A percentile compares a stretch with the other conserved stretches of the same genome.
Conservation (phyloP, 192 early-diverging fungal genomes). For the Ramicandelaber brevisporus region DNA sequence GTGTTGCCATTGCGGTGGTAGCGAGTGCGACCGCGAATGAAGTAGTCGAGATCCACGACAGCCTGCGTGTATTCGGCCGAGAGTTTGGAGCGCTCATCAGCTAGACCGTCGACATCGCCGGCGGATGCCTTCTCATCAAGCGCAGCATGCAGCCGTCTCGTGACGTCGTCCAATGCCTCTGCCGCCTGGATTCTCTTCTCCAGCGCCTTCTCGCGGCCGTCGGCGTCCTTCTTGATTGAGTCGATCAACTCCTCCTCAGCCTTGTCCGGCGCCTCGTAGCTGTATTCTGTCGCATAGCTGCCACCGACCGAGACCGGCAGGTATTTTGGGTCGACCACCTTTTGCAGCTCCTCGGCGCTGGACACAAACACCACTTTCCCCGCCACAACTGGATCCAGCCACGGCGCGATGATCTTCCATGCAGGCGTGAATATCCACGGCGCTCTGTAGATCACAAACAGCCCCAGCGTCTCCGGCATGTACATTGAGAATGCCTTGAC, state of each 20-base stretch:
- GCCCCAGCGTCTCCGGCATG: constrained; percentile 73
- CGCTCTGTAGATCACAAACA: constrained; percentile 57
- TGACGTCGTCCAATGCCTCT: too few relatives aligned
- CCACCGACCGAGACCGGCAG: constrained; percentile 51
- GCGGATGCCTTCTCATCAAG: constrained; percentile 1
- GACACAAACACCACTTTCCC: constrained; percentile 64
- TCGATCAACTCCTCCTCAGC: constrained; percentile 27
- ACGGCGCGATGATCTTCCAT: constrained; percentile 64
- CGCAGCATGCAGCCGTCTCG: constrained; percentile 1
- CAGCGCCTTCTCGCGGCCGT: constrained; percentile 13
- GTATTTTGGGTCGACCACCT: constrained; percentile 31
- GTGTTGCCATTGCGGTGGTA: constrained; percentile 22
- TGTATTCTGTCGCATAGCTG: constrained; percentile 23
- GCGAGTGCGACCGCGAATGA: constrained; percentile 17
- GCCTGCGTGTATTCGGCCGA: constrained; percentile 16
- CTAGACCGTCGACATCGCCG: constrained; percentile 2
- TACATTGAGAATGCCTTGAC: constrained; percentile 44
- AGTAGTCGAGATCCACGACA: constrained; percentile 17
- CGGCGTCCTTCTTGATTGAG: constrained; percentile 24
- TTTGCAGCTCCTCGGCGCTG: constrained; percentile 29
- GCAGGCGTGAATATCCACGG: constrained; percentile 69
- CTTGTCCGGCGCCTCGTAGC: constrained; percentile 19
- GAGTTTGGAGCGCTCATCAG: constrained; percentile 8
- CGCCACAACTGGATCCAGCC: constrained; percentile 76
- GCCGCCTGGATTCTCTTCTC: constrained; percentile 9